A percentile compares a stretch with the other conserved stretches of the same genome.
phyloP scores from a whole-genome alignment of 768 basidiomycete species.

The Kwoniella dejecticola region DNA sequence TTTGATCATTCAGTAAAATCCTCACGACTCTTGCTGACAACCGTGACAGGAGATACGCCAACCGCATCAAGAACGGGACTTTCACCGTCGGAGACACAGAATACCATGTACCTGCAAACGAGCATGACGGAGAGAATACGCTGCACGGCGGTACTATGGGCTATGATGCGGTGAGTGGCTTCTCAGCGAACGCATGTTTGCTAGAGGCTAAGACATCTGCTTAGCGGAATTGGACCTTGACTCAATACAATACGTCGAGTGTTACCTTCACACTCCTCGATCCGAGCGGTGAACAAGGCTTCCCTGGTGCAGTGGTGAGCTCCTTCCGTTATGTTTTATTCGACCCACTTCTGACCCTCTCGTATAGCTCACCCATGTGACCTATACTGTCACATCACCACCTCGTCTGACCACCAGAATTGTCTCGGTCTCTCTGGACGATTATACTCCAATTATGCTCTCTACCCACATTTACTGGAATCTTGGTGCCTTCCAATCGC shows the following conservation, averaged over 20 bases:
- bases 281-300: slow-evolving; percentile 61
- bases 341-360: neutral
- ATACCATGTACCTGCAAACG: slow-evolving; percentile 35
- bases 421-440: slow-evolving; percentile 29
- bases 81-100: slow-evolving; percentile 29
- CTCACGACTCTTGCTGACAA: no score
- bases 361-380: slow-evolving; percentile 30
- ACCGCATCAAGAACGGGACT: slow-evolving; percentile 37
- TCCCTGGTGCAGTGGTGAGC: slow-evolving; percentile 58
- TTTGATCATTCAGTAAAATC: no score
- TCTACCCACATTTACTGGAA: slow-evolving; percentile 50
- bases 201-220: no score
- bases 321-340: neutral
- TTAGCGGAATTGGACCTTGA: slow-evolving; percentile 62
- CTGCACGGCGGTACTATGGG: slow-evolving; percentile 65
- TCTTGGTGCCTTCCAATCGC: slow-evolving; percentile 35
- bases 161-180: slow-evolving; percentile 60
- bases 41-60: slow-evolving; percentile 58
- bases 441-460: slow-evolving; percentile 44
- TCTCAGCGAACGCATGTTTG: no score
- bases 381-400: slow-evolving; percentile 30
- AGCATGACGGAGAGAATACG: slow-evolving; percentile 59
- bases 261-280: slow-evolving; percentile 64
- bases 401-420: slow-evolving; percentile 32
- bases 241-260: slow-evolving; percentile 58